Base-by-base conservation (phyloP, 164 flowering plant genomes). In the Sedum album region DNA sequence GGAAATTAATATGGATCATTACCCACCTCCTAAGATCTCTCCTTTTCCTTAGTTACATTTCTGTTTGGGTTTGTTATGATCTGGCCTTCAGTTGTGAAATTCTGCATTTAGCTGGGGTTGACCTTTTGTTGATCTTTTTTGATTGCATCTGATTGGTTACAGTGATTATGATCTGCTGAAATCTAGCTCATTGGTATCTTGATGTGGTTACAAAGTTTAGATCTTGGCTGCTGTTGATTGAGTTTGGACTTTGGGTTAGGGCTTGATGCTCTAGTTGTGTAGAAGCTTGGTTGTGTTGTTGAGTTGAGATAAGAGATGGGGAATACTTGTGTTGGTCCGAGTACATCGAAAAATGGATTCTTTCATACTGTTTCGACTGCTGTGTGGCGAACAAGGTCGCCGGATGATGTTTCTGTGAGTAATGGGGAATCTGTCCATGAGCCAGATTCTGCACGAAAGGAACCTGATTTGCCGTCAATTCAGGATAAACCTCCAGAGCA, bases 401-500 rank as follows among this genome's bases (percentile, higher is more conserved):
- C 48, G 2, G 67, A 65, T 65, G 67, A 65, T 14, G 28, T 41
- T 21, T 35, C 31, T 4, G 20, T 35, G 39, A 65, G 67, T 21
- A 65, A 65, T 33, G 30, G 15, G 46, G 67, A 65, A 20, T 35
- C 67, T 5, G 67, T 65, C 17, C 67, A 65, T 21, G 21, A 14
- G 17, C 15, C 28, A 48, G 46, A 38, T 35, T 9, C 48, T 36
- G 31, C 14, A 21, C 44, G 36, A 20, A 64, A 39, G 28, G 66
- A 64, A 64, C 13, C 14, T 64, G 41, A 64, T 8, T 20, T 64
- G 44, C 46, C 46, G 46, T 8, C 46, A 7, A 46, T 64, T 20
- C 66, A 64, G 33, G 66, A 35, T 64, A 64, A 64, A 64, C 66
- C 66, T 64, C 66, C 66, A 1, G 44, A n/a, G 41, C 44, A 35